phyloP scores from a whole-genome alignment of 768 basidiomycete species.

The Panaeolus cyanescens region DNA sequence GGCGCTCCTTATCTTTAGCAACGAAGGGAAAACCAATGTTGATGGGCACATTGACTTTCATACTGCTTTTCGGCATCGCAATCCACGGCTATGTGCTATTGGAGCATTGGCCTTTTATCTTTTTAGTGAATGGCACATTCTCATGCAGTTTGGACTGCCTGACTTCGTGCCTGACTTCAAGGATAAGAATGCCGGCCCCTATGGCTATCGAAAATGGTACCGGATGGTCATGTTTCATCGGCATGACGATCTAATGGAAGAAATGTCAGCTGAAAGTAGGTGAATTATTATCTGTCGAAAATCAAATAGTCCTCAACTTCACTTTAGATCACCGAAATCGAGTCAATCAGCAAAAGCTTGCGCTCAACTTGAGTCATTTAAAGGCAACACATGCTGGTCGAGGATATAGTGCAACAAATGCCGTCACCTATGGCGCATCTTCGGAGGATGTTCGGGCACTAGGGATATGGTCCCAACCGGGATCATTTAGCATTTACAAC shows the following conservation, averaged over 20 bases:
- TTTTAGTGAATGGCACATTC: conserved; percentile 31
- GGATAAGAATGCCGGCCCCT: conserved; percentile 20
- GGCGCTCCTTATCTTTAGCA: conserved; percentile 27
- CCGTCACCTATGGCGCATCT: conserved; percentile 27
- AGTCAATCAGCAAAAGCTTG: conserved; percentile 22
- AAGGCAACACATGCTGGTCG: conserved; percentile 32
- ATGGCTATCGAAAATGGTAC: conserved; percentile 31
- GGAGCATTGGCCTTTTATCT: conserved; percentile 26
- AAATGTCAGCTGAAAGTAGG: conserved; percentile 34
- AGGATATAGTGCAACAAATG: conserved; percentile 27
- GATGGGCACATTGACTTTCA: conserved; percentile 32
- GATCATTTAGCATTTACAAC: conserved; percentile 30
- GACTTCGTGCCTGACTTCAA: conserved; percentile 29
- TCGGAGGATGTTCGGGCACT: conserved; percentile 28
- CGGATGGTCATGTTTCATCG: conserved; percentile 23
- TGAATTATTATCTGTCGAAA: conserved; percentile 2
- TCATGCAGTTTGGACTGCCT: conserved; percentile 12
- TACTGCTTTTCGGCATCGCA: conserved; percentile 25
- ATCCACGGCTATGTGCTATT: conserved; percentile 30
- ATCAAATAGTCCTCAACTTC: neutral
- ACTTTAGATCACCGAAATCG: conserved; percentile 25
- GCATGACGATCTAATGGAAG: neutral
- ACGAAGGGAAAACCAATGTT: conserved; percentile 33
- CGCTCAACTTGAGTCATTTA: conserved; percentile 21
- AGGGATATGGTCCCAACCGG: conserved; percentile 30